Percentiles rank a stretch among this genome's conserved stretches.
These are phyloP conservation scores for Aquilaria sinensis DNA, from an alignment of 345 rosid species.

Conservation along the genomic window DNA sequence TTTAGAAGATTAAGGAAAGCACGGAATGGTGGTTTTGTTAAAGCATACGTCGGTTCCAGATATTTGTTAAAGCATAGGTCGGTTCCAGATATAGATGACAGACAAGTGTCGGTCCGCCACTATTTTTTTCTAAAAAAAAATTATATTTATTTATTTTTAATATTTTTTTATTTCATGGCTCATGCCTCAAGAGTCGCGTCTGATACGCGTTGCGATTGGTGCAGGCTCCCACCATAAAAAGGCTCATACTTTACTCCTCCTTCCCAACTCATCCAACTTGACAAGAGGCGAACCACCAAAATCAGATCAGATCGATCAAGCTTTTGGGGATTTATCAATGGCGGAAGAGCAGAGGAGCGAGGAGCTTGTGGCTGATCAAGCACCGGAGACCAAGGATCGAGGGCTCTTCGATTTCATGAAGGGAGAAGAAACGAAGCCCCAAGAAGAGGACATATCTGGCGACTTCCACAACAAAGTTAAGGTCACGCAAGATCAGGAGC, in stretches of 20 bases:
- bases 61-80: too few species aligned
- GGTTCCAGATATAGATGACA: too few species aligned
- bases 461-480: conserved; percentile 67
- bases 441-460: conserved; percentile 30
- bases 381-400: conserved; percentile 52
- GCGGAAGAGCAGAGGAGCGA: conserved; percentile 17
- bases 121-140: too few species aligned
- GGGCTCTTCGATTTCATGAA: conserved; percentile 80
- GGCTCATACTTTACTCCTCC: background rate
- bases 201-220: conserved; percentile 20
- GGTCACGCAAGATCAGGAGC: conserved; percentile 32
- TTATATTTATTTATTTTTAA: background rate
- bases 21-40: too few species aligned
- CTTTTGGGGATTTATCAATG: background rate
- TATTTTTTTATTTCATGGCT: background rate
- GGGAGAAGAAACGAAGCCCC: conserved; percentile 49
- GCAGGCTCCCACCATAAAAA: conserved; percentile 24
- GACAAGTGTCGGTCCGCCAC: too few species aligned
- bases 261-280: background rate
- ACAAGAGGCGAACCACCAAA: background rate
- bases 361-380: conserved; percentile 19
- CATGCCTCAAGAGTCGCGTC: conserved; percentile 22
- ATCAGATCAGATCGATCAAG: too few species aligned
- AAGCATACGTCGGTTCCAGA: too few species aligned
- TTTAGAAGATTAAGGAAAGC: too few species aligned